Percentiles rank a stretch among this genome's conserved stretches.
Conservation (phyloP, 2,329 filamentous ascomycete genomes). For the Calonectria montana region DNA sequence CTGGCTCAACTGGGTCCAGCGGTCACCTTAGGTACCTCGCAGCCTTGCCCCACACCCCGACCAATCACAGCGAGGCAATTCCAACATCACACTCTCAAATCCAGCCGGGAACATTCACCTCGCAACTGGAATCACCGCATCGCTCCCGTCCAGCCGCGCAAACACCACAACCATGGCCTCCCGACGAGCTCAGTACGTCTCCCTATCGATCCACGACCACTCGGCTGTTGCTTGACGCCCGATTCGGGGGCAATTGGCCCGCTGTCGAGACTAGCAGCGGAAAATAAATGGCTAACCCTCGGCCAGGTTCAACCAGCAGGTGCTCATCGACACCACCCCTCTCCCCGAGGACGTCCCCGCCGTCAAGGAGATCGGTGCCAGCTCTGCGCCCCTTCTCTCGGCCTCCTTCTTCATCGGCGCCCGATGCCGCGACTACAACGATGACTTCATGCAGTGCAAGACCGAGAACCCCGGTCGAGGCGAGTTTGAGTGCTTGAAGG, state of each 20-base stretch:
- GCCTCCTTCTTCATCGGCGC: conserved; percentile 98
- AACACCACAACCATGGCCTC: conserved; percentile 53
- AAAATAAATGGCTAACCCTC: conserved; percentile 41
- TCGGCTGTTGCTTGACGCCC: not conserved
- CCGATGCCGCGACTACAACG: conserved; percentile 94
- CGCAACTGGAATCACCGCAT: conserved; percentile 42
- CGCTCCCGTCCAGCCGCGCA: conserved; percentile 43
- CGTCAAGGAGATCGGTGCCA: conserved; percentile 93
- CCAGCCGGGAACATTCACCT: conserved; percentile 45
- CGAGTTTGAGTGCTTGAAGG: conserved; percentile 95
- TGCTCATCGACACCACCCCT: conserved; percentile 95
- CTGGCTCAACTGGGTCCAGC: conserved; percentile 8
- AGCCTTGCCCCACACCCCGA: conserved; percentile 45
- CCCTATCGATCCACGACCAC: not conserved
- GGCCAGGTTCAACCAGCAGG: conserved; percentile 89
- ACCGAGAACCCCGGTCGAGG: conserved; percentile 89
- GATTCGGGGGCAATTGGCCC: conserved; percentile 37
- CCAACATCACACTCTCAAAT: conserved; percentile 54
- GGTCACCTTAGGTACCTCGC: conserved; percentile 13
- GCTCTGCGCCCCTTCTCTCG: conserved; percentile 90
- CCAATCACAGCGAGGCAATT: conserved; percentile 55
- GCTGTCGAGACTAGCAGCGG: conserved; percentile 15
- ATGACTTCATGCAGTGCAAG: conserved; percentile 99
- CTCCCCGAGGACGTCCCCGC: conserved; percentile 92
- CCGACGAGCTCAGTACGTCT: conserved; percentile 56